phyloP scores from a whole-genome alignment of 176 grass and related monocot species.

The Aegilops tauschii region DNA sequence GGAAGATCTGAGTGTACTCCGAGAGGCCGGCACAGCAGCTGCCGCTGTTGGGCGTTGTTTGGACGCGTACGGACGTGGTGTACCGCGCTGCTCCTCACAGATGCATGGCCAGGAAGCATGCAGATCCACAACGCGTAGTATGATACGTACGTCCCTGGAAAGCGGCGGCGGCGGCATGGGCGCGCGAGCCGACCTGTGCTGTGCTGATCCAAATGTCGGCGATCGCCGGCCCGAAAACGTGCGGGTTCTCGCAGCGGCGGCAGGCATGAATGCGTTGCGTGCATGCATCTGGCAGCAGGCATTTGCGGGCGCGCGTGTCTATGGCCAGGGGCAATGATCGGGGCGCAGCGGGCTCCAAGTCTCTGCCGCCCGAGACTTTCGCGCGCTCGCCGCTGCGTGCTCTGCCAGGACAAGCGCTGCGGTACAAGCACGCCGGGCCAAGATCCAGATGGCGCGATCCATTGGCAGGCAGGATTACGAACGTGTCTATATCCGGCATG shows the following conservation, averaged over 20 bases:
- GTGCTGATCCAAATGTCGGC: conserved; percentile 6
- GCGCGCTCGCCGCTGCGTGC: neutral
- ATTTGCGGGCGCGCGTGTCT: neutral
- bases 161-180: conserved; percentile 31
- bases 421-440: conserved; percentile 19
- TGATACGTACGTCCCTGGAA: neutral
- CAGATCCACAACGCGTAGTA: neutral
- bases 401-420: neutral
- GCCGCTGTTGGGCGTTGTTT: neutral
- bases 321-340: conserved; percentile 18
- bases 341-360: conserved; percentile 43
- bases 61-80: neutral
- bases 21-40: neutral
- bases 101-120: conserved; percentile 10
- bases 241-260: conserved; percentile 11
- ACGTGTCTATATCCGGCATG: neutral
- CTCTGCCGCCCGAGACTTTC: neutral
- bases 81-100: neutral
- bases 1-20: neutral
- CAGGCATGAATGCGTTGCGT: neutral
- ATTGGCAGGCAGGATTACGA: neutral
- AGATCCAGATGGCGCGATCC: conserved; percentile 32
- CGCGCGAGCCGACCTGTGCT: neutral
- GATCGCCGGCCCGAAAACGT: neutral
- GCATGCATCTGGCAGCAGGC: neutral